These are phyloP conservation scores for Sungouiozyma intestinalis DNA, from an alignment of 805 yeast species.

Conservation along the genomic window DNA sequence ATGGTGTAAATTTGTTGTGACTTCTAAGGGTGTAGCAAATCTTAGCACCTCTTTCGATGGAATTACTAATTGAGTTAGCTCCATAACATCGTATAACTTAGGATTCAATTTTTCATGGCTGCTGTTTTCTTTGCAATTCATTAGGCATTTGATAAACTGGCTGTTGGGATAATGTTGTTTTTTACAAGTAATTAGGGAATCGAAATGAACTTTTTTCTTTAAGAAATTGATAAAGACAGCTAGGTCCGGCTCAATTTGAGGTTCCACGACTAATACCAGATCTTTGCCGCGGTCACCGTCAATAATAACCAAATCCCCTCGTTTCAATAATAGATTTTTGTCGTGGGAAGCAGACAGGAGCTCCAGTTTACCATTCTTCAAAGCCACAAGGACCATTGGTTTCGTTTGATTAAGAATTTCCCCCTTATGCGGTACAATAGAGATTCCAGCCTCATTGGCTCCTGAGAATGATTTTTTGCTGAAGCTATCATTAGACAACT, in stretches of 20 bases:
- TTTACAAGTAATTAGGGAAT: constrained; percentile 26
- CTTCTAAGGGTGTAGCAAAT: constrained; percentile 66
- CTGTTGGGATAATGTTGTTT: constrained; percentile 22
- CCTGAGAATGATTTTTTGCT: background rate
- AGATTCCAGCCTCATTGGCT: background rate
- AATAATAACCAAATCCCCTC: constrained; percentile 60
- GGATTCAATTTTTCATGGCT: constrained; percentile 19
- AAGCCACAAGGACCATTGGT: constrained; percentile 37
- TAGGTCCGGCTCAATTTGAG: constrained; percentile 48
- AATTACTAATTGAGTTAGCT: constrained; percentile 42
- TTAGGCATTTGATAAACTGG: constrained; percentile 21
- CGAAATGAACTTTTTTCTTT: constrained; percentile 57
- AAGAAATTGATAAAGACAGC: constrained; percentile 65
- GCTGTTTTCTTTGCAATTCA: constrained; percentile 16
- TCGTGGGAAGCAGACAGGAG: constrained; percentile 55
- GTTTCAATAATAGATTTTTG: constrained; percentile 47
- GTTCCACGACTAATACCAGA: constrained; percentile 61
- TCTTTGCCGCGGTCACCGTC: constrained; percentile 85
- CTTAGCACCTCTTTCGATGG: constrained; percentile 72
- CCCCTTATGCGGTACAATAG: background rate
- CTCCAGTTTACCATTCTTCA: constrained; percentile 60
- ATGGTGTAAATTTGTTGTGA: constrained; percentile 42
- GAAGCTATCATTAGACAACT: background rate
- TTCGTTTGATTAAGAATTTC: constrained; percentile 10
- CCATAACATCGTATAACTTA: constrained; percentile 33